Conservation (phyloP, 352 stramenopile species). For the Globisporangium lucens region DNA sequence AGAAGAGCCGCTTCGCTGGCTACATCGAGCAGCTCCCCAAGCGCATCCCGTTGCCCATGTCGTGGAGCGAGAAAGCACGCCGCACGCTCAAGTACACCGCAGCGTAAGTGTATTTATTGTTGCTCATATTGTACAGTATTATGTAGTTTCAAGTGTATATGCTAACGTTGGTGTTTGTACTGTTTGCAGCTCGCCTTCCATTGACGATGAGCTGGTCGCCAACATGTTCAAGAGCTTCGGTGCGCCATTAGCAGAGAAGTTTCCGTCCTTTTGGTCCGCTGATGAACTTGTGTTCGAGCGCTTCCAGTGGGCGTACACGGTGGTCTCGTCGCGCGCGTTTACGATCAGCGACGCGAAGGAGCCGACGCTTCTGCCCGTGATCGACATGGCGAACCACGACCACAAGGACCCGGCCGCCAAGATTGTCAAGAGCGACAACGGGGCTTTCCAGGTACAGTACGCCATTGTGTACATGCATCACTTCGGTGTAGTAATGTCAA, state of each 20-base stretch:
- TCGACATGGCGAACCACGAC: constrained; percentile 79
- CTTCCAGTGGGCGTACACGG: constrained; percentile 66
- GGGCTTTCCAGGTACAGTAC: constrained; percentile 40
- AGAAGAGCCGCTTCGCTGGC: constrained; percentile 41
- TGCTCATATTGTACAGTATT: too few relatives aligned
- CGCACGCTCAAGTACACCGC: constrained; percentile 46
- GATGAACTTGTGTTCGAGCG: constrained; percentile 32
- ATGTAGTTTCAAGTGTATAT: too few relatives aligned
- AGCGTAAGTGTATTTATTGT: constrained; percentile 23
- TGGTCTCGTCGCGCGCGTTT: constrained; percentile 69
- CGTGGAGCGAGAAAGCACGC: constrained; percentile 29
- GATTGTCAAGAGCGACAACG: constrained; percentile 43
- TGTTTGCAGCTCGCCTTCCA: constrained; percentile 32
- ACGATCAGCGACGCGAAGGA: constrained; percentile 30
- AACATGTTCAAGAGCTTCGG: constrained; percentile 44
- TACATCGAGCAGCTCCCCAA: constrained; percentile 63
- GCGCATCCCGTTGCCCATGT: constrained; percentile 45
- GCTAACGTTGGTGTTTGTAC: too few relatives aligned
- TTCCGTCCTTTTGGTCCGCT: constrained; percentile 37
- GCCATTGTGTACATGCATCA: neutral
- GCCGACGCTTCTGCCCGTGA: constrained; percentile 64
- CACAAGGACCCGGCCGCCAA: constrained; percentile 33
- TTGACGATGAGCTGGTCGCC: constrained; percentile 55
- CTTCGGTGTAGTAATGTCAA: neutral
- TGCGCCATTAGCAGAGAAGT: constrained; percentile 30